Conservation (phyloP, 257 asterid genomes). For the Haberlea rhodopensis region DNA sequence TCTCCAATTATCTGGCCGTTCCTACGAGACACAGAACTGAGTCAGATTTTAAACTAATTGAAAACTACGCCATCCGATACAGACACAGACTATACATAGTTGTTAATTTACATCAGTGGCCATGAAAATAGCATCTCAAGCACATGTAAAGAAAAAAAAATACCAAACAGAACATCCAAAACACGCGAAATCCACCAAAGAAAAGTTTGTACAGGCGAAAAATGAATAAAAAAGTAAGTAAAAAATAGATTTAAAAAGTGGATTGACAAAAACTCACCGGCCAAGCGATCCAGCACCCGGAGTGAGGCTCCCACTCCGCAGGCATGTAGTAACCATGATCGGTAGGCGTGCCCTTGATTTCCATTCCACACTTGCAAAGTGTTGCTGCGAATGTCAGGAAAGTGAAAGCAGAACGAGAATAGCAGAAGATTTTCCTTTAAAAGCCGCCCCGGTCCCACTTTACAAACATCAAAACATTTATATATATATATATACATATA, state of each 20-base stretch:
- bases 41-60: neutral
- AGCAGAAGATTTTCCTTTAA: too few relatives aligned
- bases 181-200: neutral
- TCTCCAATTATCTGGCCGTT: conserved; percentile 95
- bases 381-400: too few relatives aligned
- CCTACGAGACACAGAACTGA: conserved; percentile 42
- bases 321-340: conserved; percentile 77
- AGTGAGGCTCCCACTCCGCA: conserved; percentile 74
- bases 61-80: neutral
- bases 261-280: conserved; percentile 48
- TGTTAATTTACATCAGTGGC: neutral
- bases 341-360: conserved; percentile 57
- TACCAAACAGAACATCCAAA: neutral
- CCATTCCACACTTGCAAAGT: conserved; percentile 31
- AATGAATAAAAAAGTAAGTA: neutral
- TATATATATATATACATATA: too few relatives aligned
- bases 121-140: neutral
- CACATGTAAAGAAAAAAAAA: neutral
- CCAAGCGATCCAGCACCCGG: conserved; percentile 90
- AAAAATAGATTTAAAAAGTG: neutral
- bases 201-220: neutral
- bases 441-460: too few relatives aligned
- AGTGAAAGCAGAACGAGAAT: too few relatives aligned
- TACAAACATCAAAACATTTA: too few relatives aligned
- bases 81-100: neutral